phyloP scores from a whole-genome alignment of 2,329 filamentous ascomycete genomes.

The Penicillium sp. region DNA sequence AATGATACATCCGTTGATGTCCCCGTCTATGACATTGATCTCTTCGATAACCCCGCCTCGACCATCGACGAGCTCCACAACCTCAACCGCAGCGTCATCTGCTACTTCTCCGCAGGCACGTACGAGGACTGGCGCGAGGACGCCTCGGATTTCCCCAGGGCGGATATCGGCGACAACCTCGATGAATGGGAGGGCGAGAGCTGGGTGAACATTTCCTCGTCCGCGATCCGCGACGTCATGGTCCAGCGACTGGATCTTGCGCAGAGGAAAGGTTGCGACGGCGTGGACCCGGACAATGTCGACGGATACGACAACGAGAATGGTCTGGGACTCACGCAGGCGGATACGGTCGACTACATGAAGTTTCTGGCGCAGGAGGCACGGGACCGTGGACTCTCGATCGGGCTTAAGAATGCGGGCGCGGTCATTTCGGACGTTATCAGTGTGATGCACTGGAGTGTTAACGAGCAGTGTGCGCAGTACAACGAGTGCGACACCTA shows the following conservation, averaged over 20 bases:
- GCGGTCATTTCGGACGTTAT: conserved; percentile 61
- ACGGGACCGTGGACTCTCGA: conserved; percentile 59
- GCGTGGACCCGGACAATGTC: conserved; percentile 73
- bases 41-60: conserved; percentile 58
- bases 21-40: conserved; percentile 65
- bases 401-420: conserved; percentile 72
- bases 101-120: conserved; percentile 76
- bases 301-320: conserved; percentile 70
- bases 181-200: conserved; percentile 70
- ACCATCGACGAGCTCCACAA: conserved; percentile 56
- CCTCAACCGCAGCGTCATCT: conserved; percentile 67
- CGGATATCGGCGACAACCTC: conserved; percentile 63
- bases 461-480: conserved; percentile 72
- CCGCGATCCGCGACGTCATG: conserved; percentile 69
- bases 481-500: conserved; percentile 65
- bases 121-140: conserved; percentile 70
- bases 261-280: conserved; percentile 66
- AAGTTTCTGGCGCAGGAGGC: conserved; percentile 64
- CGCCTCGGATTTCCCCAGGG: conserved; percentile 56
- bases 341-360: conserved; percentile 64
- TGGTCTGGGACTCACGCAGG: conserved; percentile 62
- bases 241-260: conserved; percentile 63
- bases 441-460: conserved; percentile 64
- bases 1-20: conserved; percentile 56
- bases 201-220: conserved; percentile 66